Conservation (phyloP, 2,329 filamentous ascomycete species). For the Aspergillus sp. region DNA sequence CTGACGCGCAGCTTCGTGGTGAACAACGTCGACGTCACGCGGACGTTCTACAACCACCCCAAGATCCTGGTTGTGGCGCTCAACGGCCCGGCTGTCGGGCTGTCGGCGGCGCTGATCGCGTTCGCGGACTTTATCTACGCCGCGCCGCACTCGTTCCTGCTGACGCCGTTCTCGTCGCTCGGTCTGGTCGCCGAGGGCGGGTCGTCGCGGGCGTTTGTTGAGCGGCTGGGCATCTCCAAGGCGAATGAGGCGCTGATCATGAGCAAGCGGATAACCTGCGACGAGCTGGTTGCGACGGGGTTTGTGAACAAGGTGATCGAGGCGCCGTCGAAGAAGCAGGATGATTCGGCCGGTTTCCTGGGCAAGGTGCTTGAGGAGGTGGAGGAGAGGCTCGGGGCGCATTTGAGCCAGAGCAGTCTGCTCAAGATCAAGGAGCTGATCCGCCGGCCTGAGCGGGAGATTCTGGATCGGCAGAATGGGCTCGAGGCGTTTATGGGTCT, state of each 20-base stretch:
- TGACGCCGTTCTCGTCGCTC: conserved; percentile 84
- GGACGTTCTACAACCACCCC: conserved; percentile 84
- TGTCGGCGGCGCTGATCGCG: conserved; percentile 72
- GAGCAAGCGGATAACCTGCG: conserved; percentile 64
- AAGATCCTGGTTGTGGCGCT: conserved; percentile 87
- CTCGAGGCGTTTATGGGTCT: conserved; percentile 78
- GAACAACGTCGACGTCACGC: conserved; percentile 82
- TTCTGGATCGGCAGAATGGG: conserved; percentile 67
- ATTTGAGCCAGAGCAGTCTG: conserved; percentile 71
- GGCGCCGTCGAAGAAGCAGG: conserved; percentile 44
- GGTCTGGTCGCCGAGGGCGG: conserved; percentile 86
- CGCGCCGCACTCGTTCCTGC: conserved; percentile 68
- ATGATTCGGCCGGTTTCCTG: conserved; percentile 60
- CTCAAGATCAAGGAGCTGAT: conserved; percentile 78
- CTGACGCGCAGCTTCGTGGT: conserved; percentile 65
- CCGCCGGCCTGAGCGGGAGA: conserved; percentile 59
- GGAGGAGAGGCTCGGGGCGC: conserved; percentile 66
- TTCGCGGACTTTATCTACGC: conserved; percentile 91
- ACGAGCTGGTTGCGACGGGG: conserved; percentile 64
- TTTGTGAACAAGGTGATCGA: conserved; percentile 80
- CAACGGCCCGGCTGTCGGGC: conserved; percentile 83
- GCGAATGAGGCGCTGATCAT: conserved; percentile 92
- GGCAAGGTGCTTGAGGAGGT: conserved; percentile 67
- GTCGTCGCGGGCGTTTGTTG: conserved; percentile 66
- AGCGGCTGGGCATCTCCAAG: conserved; percentile 66